Percentiles rank a stretch among this genome's conserved stretches.
Conservation (phyloP, 257 asterid species). For the Solanum microdontum region DNA sequence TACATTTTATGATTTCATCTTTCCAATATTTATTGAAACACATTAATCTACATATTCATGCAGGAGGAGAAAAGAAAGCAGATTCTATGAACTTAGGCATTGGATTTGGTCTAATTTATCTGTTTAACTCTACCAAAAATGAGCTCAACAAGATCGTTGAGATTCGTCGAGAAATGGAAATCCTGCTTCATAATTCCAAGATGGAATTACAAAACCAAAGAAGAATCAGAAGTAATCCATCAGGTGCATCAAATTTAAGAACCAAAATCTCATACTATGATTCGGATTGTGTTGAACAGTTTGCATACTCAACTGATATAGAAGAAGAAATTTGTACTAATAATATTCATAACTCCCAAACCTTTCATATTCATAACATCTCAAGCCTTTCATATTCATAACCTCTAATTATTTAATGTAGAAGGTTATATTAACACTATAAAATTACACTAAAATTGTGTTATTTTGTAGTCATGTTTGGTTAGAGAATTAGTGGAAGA, state of each 20-base stretch:
- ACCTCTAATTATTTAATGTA: too few species aligned
- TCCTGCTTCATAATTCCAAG: slow-evolving; percentile 27
- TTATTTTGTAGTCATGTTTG: too few species aligned
- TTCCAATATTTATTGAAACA: too few species aligned
- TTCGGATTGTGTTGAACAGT: slow-evolving; percentile 9
- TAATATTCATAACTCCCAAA: too few species aligned
- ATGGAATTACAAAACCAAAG: slow-evolving; percentile 16
- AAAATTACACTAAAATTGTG: too few species aligned
- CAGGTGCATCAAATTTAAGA: slow-evolving; percentile 9
- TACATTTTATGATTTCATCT: neutral
- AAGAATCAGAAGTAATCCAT: neutral
- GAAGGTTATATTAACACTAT: too few species aligned
- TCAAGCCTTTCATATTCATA: too few species aligned
- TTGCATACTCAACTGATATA: slow-evolving; percentile 9
- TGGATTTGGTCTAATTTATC: slow-evolving; percentile 54
- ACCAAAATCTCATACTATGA: slow-evolving; percentile 4
- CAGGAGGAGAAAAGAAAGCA: slow-evolving; percentile 25
- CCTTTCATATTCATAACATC: too few species aligned
- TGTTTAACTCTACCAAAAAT: slow-evolving; percentile 28
- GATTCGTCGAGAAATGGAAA: slow-evolving; percentile 33
- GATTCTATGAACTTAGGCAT: slow-evolving; percentile 38
- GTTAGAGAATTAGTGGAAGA: too few species aligned
- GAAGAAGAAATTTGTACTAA: too few species aligned
- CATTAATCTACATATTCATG: neutral
- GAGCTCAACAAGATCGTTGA: slow-evolving; percentile 44